Evolutionary conservation across 2,329 filamentous ascomycete genomes (phyloP), one percentile per base, ranked within the genome.

Genomic region (Talaromyces albobiverticillius): DNA sequence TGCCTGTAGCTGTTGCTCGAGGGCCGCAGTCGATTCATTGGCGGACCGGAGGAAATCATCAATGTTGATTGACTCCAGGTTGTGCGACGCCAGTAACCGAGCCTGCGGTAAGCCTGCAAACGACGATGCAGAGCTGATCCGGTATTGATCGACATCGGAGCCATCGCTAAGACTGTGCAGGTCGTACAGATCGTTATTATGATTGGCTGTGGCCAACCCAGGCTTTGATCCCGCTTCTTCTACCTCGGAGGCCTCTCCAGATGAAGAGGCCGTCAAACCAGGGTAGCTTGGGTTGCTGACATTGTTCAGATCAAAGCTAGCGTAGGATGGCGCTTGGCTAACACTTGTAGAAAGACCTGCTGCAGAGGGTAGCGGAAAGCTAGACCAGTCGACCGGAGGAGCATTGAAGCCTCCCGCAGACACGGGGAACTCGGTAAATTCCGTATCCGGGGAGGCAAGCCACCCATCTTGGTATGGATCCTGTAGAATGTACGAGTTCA

Each of bases 381-480:
- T 75, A 4, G 75, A 76, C 77, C 76, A 79, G 61, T 79, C 76
- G 22, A 77, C 71, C 4, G 72, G 66, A 4, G 75, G 73, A 16
- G 71, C 70, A 36, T 64, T 72, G 53, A 76, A 64, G 16, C 65
- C 69, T 32, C 72, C 66, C 34, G 73, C 70, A 25, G 68, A 64
- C 14, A 72, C 54, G 4, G 73, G 64, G 40, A 68, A 26, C 5
- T 79, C 76, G 38, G 67, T 64, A 46, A 68, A 26, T 5, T 79
- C 76, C 38, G 67, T 64, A 46, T 78, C 75, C 1, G 74, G 71
- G 0, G 75, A 70, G 18, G 71, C 68, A 55, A 75, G 75, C 59
- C 71, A 77, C 14, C 63, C 61, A 25, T 76, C 70, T 59, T 60
- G 70, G 56, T 64, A 74, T 54, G 59, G 61, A 62, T 65, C 73